Conservation (phyloP, 805 yeast genomes). For the Maudiozyma barnettii region DNA sequence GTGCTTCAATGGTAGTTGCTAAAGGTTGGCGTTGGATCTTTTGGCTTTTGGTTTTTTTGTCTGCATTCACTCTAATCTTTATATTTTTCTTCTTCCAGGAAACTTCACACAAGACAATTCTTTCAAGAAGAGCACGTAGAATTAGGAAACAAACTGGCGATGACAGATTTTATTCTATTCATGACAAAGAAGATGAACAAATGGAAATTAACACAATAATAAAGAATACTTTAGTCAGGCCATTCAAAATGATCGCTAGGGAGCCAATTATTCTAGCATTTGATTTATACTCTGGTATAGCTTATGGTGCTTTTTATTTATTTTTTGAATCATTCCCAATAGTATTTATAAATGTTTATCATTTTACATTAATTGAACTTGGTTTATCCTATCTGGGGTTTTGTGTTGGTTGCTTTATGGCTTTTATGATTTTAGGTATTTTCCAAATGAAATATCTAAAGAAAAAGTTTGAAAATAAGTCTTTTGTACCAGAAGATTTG, state of each 20-base stretch:
- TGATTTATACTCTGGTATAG: conserved; percentile 64
- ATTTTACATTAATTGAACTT: conserved; percentile 32
- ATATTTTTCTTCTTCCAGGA: conserved; percentile 39
- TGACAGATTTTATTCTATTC: conserved; percentile 70
- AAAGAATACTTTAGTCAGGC: conserved; percentile 46
- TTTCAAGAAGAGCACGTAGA: conserved; percentile 42
- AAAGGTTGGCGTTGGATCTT: conserved; percentile 43
- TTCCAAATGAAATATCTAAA: conserved; percentile 21
- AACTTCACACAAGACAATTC: conserved; percentile 36
- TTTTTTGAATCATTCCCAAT: conserved; percentile 69
- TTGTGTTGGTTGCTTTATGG: conserved; percentile 24
- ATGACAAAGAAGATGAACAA: conserved; percentile 54
- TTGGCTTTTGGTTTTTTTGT: conserved; percentile 37
- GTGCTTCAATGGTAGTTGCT: conserved; percentile 21
- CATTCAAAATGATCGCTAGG: conserved; percentile 48
- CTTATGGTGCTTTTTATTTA: conserved; percentile 70
- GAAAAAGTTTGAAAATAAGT: conserved; percentile 18
- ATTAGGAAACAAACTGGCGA: conserved; percentile 47
- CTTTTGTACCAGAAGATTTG: conserved; percentile 33
- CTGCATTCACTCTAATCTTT: conserved; percentile 24
- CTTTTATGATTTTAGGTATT: conserved; percentile 23
- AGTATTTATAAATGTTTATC: conserved; percentile 55
- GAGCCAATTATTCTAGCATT: conserved; percentile 69
- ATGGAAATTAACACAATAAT: not conserved
- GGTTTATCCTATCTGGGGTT: conserved; percentile 45